phyloP scores from a whole-genome alignment of 352 stramenopile species.

The Phytophthora podocarpi region DNA sequence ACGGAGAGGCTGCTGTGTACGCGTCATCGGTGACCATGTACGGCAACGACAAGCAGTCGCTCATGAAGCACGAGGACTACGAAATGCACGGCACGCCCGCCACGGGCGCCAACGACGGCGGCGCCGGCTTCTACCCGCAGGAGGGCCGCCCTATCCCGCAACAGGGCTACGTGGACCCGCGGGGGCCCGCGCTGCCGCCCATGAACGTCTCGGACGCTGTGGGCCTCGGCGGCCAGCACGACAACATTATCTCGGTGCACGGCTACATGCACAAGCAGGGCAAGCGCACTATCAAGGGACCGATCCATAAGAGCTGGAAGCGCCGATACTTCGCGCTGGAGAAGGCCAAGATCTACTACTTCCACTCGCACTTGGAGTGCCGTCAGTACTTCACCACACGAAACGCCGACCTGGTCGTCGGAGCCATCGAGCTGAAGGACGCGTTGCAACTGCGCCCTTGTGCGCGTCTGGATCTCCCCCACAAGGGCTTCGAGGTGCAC shows the following conservation, averaged over 20 bases:
- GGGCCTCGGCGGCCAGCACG: conserved; percentile 51
- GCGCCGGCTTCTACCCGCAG: conserved; percentile 46
- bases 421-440: conserved; percentile 84
- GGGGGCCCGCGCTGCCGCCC: conserved; percentile 60
- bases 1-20: background rate
- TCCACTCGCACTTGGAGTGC: conserved; percentile 86
- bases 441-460: conserved; percentile 83
- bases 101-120: conserved; percentile 54
- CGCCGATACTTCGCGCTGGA: conserved; percentile 87
- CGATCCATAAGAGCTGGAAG: conserved; percentile 89
- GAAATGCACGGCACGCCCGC: conserved; percentile 62
- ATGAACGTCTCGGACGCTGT: conserved; percentile 80
- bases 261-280: conserved; percentile 91
- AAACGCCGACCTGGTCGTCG: conserved; percentile 81
- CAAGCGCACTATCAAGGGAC: conserved; percentile 87
- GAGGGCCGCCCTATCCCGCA: conserved; percentile 57
- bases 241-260: conserved; percentile 90
- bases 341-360: conserved; percentile 91
- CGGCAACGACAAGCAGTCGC: conserved; percentile 41
- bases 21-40: conserved; percentile 40
- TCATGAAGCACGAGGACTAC: conserved; percentile 59
- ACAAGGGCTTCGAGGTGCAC: conserved; percentile 83
- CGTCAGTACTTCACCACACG: conserved; percentile 88
- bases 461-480: conserved; percentile 77
- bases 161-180: conserved; percentile 70